Conservation (phyloP, 495 filamentous ascomycete genomes). For the Talaromyces wortmannii region DNA sequence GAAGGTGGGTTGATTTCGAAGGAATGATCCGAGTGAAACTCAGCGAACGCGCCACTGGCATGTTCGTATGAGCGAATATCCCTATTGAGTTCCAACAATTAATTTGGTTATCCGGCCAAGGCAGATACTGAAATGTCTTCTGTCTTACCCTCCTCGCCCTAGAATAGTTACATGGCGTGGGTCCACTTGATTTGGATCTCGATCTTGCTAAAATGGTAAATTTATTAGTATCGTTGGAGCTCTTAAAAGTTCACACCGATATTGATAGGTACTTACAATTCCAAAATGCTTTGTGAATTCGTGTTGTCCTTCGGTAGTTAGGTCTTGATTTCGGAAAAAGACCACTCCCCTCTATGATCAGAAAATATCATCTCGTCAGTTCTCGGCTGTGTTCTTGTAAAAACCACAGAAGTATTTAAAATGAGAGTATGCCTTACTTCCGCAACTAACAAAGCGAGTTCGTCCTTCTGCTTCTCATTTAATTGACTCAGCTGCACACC, state of each 20-base stretch:
- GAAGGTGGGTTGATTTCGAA: constrained; percentile 24
- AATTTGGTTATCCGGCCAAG: constrained; percentile 5
- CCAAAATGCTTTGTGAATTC: constrained; percentile 17
- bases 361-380: background rate
- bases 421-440: constrained; percentile 5
- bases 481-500: constrained; percentile 34
- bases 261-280: constrained; percentile 6
- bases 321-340: constrained; percentile 38
- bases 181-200: constrained; percentile 12
- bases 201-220: constrained; percentile 4
- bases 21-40: constrained; percentile 21
- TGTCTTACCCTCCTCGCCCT: constrained; percentile 7
- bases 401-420: too few species aligned
- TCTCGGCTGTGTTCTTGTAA: background rate
- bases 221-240: background rate
- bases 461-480: constrained; percentile 29
- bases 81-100: constrained; percentile 3
- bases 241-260: background rate
- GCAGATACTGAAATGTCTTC: constrained; percentile 1
- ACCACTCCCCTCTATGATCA: constrained; percentile 22
- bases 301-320: constrained; percentile 18
- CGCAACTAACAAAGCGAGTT: constrained; percentile 36
- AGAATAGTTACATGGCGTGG: constrained; percentile 11
- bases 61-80: constrained; percentile 13
- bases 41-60: constrained; percentile 8